Conservation (phyloP, 2,329 filamentous ascomycete genomes). For the Tolypocladium sp. region DNA sequence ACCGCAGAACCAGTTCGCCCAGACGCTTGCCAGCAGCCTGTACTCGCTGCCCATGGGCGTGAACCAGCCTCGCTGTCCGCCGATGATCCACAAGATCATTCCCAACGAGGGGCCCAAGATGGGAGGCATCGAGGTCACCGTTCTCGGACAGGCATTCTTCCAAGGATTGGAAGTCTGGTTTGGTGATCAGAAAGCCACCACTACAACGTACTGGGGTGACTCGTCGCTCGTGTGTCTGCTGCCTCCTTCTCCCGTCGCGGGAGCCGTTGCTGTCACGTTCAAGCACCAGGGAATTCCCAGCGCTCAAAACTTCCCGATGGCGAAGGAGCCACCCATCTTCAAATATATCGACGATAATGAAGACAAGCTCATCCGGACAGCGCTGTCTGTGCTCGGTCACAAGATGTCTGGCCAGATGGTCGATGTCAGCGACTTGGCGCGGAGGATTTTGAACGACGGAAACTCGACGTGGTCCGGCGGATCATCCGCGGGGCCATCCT, state of each 20-base stretch:
- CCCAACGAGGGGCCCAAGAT: constrained; percentile 73
- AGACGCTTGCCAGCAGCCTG: constrained; percentile 37
- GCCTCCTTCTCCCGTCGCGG: constrained; percentile 59
- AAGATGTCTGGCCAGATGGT: constrained; percentile 57
- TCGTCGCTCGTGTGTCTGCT: constrained; percentile 72
- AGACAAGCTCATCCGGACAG: constrained; percentile 58
- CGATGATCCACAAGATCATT: constrained; percentile 73
- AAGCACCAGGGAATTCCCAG: constrained; percentile 39
- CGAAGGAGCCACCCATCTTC: constrained; percentile 45
- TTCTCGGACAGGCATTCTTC: constrained; percentile 72
- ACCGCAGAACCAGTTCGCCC: constrained; percentile 33
- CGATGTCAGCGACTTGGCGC: constrained; percentile 52
- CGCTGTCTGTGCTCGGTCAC: constrained; percentile 53
- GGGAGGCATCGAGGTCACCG: constrained; percentile 80
- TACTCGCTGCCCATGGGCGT: constrained; percentile 41
- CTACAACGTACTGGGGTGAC: constrained; percentile 73
- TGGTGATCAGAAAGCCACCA: constrained; percentile 54
- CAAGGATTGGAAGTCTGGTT: constrained; percentile 76
- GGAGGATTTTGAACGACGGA: constrained; percentile 47
- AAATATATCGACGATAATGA: constrained; percentile 67
- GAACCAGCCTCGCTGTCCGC: constrained; percentile 34
- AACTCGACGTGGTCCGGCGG: constrained; percentile 36
- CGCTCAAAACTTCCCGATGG: constrained; percentile 23
- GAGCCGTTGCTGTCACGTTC: constrained; percentile 63
- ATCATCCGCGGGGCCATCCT: constrained; percentile 27